Conservation (phyloP, 208 protist genomes). For the Trypanosoma melophagium region DNA sequence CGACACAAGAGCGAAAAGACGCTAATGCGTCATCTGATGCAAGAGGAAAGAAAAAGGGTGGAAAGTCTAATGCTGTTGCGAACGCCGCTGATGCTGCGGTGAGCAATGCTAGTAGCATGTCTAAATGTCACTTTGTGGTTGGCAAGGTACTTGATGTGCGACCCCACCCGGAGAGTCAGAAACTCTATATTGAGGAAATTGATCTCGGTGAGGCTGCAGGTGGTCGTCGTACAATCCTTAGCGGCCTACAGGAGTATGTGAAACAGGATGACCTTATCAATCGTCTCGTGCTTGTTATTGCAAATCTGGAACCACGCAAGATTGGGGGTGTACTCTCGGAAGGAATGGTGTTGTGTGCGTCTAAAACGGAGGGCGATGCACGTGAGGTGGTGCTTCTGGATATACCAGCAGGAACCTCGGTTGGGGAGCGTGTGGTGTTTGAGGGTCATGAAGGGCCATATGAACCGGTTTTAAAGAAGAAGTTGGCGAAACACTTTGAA, state of each 20-base stretch:
- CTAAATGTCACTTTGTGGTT: slow-evolving; percentile 80
- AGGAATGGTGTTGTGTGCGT: slow-evolving; percentile 94
- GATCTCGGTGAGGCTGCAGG: slow-evolving; percentile 88
- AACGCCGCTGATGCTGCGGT: slow-evolving; percentile 18
- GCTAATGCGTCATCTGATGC: neutral
- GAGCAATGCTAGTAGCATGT: slow-evolving; percentile 67
- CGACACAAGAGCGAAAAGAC: neutral
- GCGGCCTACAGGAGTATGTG: slow-evolving; percentile 88
- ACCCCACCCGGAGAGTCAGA: slow-evolving; percentile 86
- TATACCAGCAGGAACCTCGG: slow-evolving; percentile 76
- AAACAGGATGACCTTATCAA: slow-evolving; percentile 81
- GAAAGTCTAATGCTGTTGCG: slow-evolving; percentile 5
- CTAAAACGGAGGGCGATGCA: slow-evolving; percentile 43
- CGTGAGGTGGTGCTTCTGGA: slow-evolving; percentile 81
- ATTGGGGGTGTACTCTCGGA: slow-evolving; percentile 86
- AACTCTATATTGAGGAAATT: slow-evolving; percentile 93
- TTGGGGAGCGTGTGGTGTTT: slow-evolving; percentile 89
- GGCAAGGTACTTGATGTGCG: slow-evolving; percentile 87
- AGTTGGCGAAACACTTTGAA: slow-evolving; percentile 90
- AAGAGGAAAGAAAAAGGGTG: slow-evolving; percentile 25
- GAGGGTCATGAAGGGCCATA: slow-evolving; percentile 76
- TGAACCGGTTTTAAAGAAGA: slow-evolving; percentile 88
- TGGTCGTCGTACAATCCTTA: slow-evolving; percentile 84
- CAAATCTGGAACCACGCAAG: slow-evolving; percentile 93
- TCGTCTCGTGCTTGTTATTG: slow-evolving; percentile 86